Conservation (phyloP, 768 basidiomycete genomes). For the Hericium coralloides region DNA sequence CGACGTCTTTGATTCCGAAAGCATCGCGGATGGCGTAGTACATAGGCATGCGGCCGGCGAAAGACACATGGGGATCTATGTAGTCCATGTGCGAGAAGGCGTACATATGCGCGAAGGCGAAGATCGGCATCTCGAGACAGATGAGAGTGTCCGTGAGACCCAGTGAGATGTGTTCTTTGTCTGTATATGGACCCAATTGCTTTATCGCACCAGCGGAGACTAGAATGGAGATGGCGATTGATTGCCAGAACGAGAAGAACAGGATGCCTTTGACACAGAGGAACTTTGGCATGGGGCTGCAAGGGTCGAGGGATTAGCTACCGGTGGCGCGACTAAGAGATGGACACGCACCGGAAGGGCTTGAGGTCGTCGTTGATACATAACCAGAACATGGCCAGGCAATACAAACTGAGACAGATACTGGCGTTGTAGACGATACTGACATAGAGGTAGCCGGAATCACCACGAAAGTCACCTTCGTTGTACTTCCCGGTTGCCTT, state of each 20-base stretch:
- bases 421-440: slow-evolving; percentile 79
- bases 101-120: slow-evolving; percentile 90
- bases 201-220: slow-evolving; percentile 74
- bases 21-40: slow-evolving; percentile 83
- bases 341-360: slow-evolving; percentile 62
- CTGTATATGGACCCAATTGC: slow-evolving; percentile 79
- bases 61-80: slow-evolving; percentile 49
- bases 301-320: neutral
- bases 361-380: slow-evolving; percentile 83
- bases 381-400: slow-evolving; percentile 95
- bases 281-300: slow-evolving; percentile 90
- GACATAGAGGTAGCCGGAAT: slow-evolving; percentile 88
- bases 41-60: slow-evolving; percentile 86
- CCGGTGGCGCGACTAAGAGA: neutral
- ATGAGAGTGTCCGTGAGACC: slow-evolving; percentile 87
- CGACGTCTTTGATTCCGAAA: slow-evolving; percentile 78
- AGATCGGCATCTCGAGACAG: slow-evolving; percentile 96
- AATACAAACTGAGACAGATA: slow-evolving; percentile 77
- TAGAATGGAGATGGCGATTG: slow-evolving; percentile 76
- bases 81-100: slow-evolving; percentile 92
- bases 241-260: slow-evolving; percentile 99
- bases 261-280: slow-evolving; percentile 97
- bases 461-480: slow-evolving; percentile 78
- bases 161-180: slow-evolving; percentile 82
- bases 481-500: slow-evolving; percentile 83